A percentile compares a stretch with the other conserved stretches of the same genome.
phyloP scores from a whole-genome alignment of 495 filamentous ascomycete species.

The Daldinia concentrica region DNA sequence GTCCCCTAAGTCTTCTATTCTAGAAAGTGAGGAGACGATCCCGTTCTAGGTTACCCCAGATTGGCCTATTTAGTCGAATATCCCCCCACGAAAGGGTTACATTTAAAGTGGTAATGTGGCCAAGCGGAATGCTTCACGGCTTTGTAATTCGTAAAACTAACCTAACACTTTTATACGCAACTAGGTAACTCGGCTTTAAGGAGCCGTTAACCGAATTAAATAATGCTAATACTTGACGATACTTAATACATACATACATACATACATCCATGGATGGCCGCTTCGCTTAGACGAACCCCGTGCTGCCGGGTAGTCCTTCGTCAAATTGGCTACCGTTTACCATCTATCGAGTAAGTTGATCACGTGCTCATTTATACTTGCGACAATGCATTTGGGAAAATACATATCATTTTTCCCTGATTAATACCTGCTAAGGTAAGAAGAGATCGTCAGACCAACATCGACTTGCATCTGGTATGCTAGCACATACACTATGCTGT shows the following conservation, averaged over 20 bases:
- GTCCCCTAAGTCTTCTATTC: neutral
- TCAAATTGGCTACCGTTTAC: neutral
- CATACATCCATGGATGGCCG: neutral
- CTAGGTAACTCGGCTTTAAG: conserved; percentile 12
- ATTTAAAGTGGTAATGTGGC: conserved; percentile 20
- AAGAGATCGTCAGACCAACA: conserved; percentile 21
- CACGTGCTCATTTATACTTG: neutral
- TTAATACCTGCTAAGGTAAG: conserved; percentile 10
- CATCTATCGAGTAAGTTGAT: neutral
- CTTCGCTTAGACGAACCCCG: conserved; percentile 16
- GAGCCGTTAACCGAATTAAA: neutral
- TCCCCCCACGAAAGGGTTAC: conserved; percentile 6
- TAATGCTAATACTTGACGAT: neutral
- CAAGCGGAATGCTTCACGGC: neutral
- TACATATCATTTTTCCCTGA: neutral
- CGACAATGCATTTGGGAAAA: neutral
- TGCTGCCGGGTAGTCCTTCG: neutral
- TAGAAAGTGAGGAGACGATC: conserved; percentile 12
- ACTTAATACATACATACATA: conserved; percentile 1
- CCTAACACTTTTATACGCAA: too few relatives aligned
- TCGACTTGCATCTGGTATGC: conserved; percentile 5
- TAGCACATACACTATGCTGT: neutral
- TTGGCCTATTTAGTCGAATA: conserved; percentile 1
- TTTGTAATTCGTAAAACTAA: conserved; percentile 13
- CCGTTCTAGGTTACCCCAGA: neutral